A percentile compares a stretch with the other conserved stretches of the same genome.
phyloP scores from a whole-genome alignment of 1,139 yeast species.

The Nakaseomyces kungkrabaensis region DNA sequence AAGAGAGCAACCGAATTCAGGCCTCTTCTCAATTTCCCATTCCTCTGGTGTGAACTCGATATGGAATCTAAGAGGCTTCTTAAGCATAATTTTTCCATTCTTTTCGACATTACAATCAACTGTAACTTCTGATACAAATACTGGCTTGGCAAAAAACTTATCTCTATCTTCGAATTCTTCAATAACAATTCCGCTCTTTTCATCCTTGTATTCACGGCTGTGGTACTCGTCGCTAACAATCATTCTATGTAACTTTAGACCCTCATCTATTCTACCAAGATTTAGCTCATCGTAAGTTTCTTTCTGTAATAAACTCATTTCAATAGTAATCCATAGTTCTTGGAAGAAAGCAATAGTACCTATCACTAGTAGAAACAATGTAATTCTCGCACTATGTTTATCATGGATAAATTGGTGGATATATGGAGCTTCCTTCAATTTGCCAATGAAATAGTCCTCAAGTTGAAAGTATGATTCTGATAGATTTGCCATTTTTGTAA shows the following conservation, averaged over 20 bases:
- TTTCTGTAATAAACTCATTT: slow-evolving; percentile 28
- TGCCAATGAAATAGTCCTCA: slow-evolving; percentile 15
- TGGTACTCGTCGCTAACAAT: slow-evolving; percentile 28
- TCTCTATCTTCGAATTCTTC: slow-evolving; percentile 49
- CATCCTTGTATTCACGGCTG: slow-evolving; percentile 25
- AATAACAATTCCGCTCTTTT: slow-evolving; percentile 26
- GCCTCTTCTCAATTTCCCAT: slow-evolving; percentile 42
- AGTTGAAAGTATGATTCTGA: slow-evolving; percentile 12
- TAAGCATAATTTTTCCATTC: slow-evolving; percentile 21
- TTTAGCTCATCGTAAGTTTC: slow-evolving; percentile 27
- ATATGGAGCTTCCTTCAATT: slow-evolving; percentile 17
- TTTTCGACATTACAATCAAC: slow-evolving; percentile 38
- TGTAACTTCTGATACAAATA: slow-evolving; percentile 67
- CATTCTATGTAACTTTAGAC: slow-evolving; percentile 22
- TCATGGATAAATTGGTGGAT: slow-evolving; percentile 25
- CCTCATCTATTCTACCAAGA: slow-evolving; percentile 25
- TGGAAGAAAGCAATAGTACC: slow-evolving; percentile 28
- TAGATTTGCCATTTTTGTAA: neutral
- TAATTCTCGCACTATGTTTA: slow-evolving; percentile 27
- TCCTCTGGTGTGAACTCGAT: slow-evolving; percentile 80
- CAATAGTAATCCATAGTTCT: slow-evolving; percentile 27
- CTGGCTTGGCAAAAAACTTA: slow-evolving; percentile 58
- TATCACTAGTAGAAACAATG: slow-evolving; percentile 23
- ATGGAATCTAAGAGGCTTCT: slow-evolving; percentile 46
- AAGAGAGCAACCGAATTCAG: slow-evolving; percentile 63